Conservation (phyloP, 306 rosid species). For the Vigna radiata region DNA sequence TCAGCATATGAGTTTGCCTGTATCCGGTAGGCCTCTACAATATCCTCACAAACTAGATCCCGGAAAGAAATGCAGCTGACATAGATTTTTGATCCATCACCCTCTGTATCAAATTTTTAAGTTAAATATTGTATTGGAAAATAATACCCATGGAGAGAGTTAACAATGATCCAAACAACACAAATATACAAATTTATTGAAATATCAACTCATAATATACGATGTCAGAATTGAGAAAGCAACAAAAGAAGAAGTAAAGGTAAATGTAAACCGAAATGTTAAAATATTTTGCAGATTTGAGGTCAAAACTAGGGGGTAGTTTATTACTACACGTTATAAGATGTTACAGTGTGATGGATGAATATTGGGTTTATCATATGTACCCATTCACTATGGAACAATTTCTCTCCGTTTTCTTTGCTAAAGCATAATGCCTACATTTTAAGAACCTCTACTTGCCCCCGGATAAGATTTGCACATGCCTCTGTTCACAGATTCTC, state of each 20-base stretch:
- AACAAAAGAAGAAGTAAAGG: constrained; percentile 24
- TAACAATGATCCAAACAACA: constrained; percentile 34
- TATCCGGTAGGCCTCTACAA: constrained; percentile 87
- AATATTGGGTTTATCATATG: constrained; percentile 11
- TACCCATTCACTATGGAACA: constrained; percentile 30
- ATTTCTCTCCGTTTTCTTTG: constrained; percentile 15
- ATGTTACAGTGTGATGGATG: neutral
- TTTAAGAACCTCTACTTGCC: constrained; percentile 25
- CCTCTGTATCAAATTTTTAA: constrained; percentile 71
- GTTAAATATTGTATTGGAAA: constrained; percentile 41
- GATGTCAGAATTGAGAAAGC: neutral
- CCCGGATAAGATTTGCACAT: neutral
- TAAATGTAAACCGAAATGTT: constrained; percentile 17
- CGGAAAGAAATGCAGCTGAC: constrained; percentile 97
- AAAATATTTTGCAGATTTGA: constrained; percentile 29
- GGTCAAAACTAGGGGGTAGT: neutral
- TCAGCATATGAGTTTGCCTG: constrained; percentile 93
- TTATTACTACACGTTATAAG: constrained; percentile 17
- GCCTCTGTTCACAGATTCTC: constrained; percentile 11
- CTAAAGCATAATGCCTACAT: constrained; percentile 16
- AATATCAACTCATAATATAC: constrained; percentile 35
- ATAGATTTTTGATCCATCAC: constrained; percentile 96
- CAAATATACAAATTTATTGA: constrained; percentile 28
- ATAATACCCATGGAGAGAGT: constrained; percentile 30
- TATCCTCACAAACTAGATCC: constrained; percentile 92